Evolutionary conservation across 805 yeast species (phyloP).

Genomic region (Candida endomychidarum): DNA sequence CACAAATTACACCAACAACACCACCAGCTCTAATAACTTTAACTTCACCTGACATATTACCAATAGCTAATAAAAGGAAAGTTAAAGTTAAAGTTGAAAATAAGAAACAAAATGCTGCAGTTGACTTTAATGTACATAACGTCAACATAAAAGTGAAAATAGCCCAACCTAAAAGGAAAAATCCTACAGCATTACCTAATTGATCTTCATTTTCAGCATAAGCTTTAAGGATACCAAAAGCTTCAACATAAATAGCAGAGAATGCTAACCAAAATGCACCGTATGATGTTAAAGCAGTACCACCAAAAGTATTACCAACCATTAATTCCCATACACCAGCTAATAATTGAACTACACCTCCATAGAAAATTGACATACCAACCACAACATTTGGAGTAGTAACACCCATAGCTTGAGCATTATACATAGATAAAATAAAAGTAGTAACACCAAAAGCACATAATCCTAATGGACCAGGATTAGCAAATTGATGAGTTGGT

Average conservation of each 20-base stretch:
- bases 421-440: conserved; percentile 56
- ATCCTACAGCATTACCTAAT: conserved; percentile 33
- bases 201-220: conserved; percentile 28
- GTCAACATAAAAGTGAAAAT: conserved; percentile 39
- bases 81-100: conserved; percentile 33
- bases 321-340: conserved; percentile 73
- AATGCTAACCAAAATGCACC: conserved; percentile 41
- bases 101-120: conserved; percentile 34
- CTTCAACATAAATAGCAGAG: conserved; percentile 29
- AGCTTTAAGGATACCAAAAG: conserved; percentile 35
- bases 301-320: conserved; percentile 67
- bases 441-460: conserved; percentile 65
- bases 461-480: conserved; percentile 69
- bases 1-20: conserved; percentile 41
- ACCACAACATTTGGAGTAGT: conserved; percentile 53
- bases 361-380: conserved; percentile 62
- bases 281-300: conserved; percentile 60
- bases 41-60: conserved; percentile 28
- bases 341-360: conserved; percentile 58
- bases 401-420: conserved; percentile 58
- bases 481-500: conserved; percentile 61
- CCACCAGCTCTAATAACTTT: conserved; percentile 40
- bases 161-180: conserved; percentile 41
- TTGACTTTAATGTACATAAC: conserved; percentile 38
- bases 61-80: conserved; percentile 36